Evolutionary conservation across 2,329 filamentous ascomycete species (phyloP).

Genomic region (Paraconiothyrium brasiliense): DNA sequence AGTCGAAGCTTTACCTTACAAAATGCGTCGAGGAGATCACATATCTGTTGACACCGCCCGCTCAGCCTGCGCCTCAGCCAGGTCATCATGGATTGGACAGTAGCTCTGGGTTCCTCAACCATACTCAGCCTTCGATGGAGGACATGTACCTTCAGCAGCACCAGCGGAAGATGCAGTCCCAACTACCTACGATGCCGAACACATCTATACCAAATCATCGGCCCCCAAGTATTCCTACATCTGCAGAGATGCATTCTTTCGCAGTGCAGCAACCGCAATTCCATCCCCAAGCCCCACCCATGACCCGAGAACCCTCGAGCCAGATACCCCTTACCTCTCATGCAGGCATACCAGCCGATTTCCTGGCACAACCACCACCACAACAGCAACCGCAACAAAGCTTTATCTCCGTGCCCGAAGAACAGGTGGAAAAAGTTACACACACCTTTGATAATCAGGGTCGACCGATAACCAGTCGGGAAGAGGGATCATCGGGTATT

Average conservation of each 20-base stretch:
- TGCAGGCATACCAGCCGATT: constrained; percentile 36
- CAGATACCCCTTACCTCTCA: constrained; percentile 54
- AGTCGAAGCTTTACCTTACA: constrained; percentile 69
- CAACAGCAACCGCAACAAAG: constrained; percentile 48
- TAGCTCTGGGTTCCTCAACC: constrained; percentile 54
- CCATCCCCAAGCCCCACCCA: constrained; percentile 52
- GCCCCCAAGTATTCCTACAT: constrained; percentile 58
- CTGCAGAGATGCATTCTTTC: constrained; percentile 54
- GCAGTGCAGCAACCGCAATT: constrained; percentile 48
- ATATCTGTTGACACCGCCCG: constrained; percentile 72
- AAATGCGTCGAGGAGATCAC: constrained; percentile 75
- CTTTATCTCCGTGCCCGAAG: constrained; percentile 59
- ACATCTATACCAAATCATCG: constrained; percentile 69
- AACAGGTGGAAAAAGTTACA: constrained; percentile 66
- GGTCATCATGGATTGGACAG: constrained; percentile 48
- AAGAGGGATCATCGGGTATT: constrained; percentile 48
- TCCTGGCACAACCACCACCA: constrained; percentile 51
- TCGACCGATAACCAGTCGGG: constrained; percentile 57
- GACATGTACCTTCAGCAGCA: constrained; percentile 68
- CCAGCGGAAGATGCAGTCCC: constrained; percentile 61
- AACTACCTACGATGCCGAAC: constrained; percentile 47
- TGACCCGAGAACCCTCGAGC: constrained; percentile 54
- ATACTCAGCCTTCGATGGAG: constrained; percentile 65
- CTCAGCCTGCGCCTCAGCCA: constrained; percentile 66
- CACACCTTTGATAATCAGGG: constrained; percentile 69